Evolutionary conservation across 73 alveolate genomes (phyloP).

Genomic region (Urostyla sp.): DNA sequence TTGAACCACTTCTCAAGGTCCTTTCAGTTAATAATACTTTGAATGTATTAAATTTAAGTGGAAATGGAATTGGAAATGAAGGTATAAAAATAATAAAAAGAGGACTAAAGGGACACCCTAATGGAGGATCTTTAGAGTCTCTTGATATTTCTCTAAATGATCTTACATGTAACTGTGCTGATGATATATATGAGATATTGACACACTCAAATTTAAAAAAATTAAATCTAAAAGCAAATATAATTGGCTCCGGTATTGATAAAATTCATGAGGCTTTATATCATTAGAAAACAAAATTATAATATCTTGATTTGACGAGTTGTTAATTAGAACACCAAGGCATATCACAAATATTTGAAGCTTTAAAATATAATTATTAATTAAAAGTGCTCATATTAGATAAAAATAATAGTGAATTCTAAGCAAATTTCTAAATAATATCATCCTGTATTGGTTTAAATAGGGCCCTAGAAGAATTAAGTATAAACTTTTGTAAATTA

Average conservation of each 20-base stretch:
- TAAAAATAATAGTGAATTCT: conserved; percentile 69
- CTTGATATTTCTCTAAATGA: conserved; percentile 28
- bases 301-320: conserved; percentile 61
- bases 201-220: conserved; percentile 38
- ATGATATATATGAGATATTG: neutral
- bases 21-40: conserved; percentile 59
- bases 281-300: conserved; percentile 62
- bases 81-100: conserved; percentile 70
- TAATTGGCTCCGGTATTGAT: conserved; percentile 62
- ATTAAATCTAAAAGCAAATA: conserved; percentile 71
- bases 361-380: conserved; percentile 68
- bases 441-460: conserved; percentile 65
- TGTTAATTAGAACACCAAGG: conserved; percentile 72
- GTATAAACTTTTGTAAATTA: conserved; percentile 57
- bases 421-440: conserved; percentile 62
- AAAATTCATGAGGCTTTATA: conserved; percentile 39
- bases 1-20: conserved; percentile 58
- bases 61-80: conserved; percentile 76
- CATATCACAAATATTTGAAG: conserved; percentile 65
- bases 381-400: conserved; percentile 61
- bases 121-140: neutral
- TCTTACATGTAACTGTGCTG: neutral
- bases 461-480: conserved; percentile 66
- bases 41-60: conserved; percentile 68
- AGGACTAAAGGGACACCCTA: conserved; percentile 60